A percentile compares a stretch with the other conserved stretches of the same genome.
Evolutionary conservation across 106 monocot species (phyloP).

Genomic region (Phalaenopsis aphrodite): DNA sequence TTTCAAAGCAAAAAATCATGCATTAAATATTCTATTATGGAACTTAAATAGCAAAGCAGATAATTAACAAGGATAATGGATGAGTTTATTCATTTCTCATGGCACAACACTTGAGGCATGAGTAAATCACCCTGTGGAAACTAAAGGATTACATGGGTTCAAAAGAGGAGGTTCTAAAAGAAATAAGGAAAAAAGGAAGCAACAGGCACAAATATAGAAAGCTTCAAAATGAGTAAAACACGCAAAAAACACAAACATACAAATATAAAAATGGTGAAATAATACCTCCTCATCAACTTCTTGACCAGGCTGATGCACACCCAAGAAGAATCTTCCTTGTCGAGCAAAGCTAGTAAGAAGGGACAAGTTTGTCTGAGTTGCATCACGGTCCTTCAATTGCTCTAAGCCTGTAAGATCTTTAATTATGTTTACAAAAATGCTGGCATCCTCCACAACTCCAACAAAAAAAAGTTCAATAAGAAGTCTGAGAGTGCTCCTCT

Average conservation of each 20-base stretch:
- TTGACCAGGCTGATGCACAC: conserved; percentile 53
- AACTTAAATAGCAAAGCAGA: not conserved
- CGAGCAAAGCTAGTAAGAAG: conserved; percentile 84
- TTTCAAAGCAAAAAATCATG: not conserved
- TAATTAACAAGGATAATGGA: not conserved
- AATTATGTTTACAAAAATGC: conserved; percentile 77
- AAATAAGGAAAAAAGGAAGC: not conserved
- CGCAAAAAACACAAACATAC: not conserved
- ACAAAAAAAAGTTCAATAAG: conserved; percentile 95
- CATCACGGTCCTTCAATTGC: conserved; percentile 78
- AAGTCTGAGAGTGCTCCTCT: conserved; percentile 81
- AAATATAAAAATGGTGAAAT: not conserved
- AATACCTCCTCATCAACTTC: conserved; percentile 46
- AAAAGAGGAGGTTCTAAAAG: not conserved
- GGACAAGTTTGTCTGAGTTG: conserved; percentile 90
- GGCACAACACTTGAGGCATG: not conserved
- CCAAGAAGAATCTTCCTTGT: conserved; percentile 78
- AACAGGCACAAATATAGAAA: not conserved
- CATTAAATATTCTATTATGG: not conserved
- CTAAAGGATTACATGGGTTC: not conserved
- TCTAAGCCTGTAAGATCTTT: conserved; percentile 77
- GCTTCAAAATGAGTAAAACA: not conserved
- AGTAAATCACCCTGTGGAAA: not conserved
- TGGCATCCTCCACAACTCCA: conserved; percentile 83
- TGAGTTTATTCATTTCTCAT: not conserved